Conservation (phyloP, 371 early-diverging fungal genomes). For the Cladochytrium tenue region DNA sequence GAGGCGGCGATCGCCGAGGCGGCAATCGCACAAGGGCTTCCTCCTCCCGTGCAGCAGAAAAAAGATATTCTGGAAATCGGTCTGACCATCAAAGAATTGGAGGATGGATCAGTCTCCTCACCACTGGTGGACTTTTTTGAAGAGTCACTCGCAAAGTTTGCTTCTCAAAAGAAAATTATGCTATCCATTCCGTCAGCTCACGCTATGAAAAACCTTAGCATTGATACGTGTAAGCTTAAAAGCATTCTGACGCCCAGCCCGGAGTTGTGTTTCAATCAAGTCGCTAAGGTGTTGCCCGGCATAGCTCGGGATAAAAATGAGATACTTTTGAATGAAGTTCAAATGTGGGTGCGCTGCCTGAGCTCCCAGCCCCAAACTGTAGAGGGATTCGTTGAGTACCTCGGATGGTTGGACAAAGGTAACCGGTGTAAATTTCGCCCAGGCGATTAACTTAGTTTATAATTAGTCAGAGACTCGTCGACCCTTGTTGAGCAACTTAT, state of each 20-base stretch:
- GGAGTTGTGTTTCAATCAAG: slow-evolving; percentile 54
- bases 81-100: slow-evolving; percentile 21
- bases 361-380: slow-evolving; percentile 50
- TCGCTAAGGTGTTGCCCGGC: slow-evolving; percentile 52
- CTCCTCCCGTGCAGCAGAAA: background rate
- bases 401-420: slow-evolving; percentile 60
- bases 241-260: slow-evolving; percentile 54
- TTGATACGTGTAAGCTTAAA: slow-evolving; percentile 51
- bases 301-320: slow-evolving; percentile 58
- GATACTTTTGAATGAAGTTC: slow-evolving; percentile 50
- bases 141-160: slow-evolving; percentile 35
- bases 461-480: slow-evolving; percentile 40
- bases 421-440: slow-evolving; percentile 1
- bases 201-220: slow-evolving; percentile 45
- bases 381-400: slow-evolving; percentile 60
- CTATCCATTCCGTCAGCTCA: slow-evolving; percentile 34
- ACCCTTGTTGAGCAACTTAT: slow-evolving; percentile 42
- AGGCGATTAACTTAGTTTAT: background rate
- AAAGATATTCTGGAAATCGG: slow-evolving; percentile 32
- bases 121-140: slow-evolving; percentile 54
- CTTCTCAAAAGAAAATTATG: slow-evolving; percentile 46
- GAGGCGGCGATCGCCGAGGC: background rate
- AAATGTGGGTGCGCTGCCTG: slow-evolving; percentile 52
- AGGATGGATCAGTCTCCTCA: slow-evolving; percentile 31
- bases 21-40: background rate